Evolutionary conservation across 2,329 filamentous ascomycete species (phyloP), one percentile per base, ranked within the genome.

Genomic region (Exophiala lecanii-corni): DNA sequence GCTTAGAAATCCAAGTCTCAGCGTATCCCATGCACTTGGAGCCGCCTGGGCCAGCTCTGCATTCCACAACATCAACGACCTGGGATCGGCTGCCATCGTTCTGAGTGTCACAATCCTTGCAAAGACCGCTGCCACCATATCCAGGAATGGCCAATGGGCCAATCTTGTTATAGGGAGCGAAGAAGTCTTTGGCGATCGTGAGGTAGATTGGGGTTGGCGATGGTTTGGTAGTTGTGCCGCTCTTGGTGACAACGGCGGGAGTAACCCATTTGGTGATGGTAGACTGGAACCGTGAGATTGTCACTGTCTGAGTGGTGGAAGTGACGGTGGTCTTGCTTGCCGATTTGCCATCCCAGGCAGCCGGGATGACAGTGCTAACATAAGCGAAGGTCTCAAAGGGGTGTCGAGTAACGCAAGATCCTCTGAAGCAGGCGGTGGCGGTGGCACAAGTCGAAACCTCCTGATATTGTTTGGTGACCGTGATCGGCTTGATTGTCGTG

Each of bases 121-220:
- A 51, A 28, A 54, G 45, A 15, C 48, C 51, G 28, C 51, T 51
- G 16, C 51, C 51, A 19, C 28, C 48, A 36, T 45, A 54, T 17
- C 51, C 51, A 5, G 51, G 51, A 25, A 54, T 49, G 28, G 48
- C 51, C 39, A 54, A 38, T 16, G 48, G 45, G 36, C 51, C 51
- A 13, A 54, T 34, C 31, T 49, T 39, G 35, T 54, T 49, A 36
- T 51, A 54, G 30, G 51, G 45, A 12, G 43, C 45, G 26, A 39
- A 35, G 38, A 43, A 54, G 26, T 54, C 45, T 35, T 54, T 54
- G 17, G 40, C 43, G 28, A 51, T 28, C 20, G 45, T 51, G 12
- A 51, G 25, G 18, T 40, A 36, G 10, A 45, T 39, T n/a, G 48
- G 38, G 5, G 30, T 45, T 6, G 48, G 38, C 17, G 33, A 19